A percentile compares a stretch with the other conserved stretches of the same genome.
Evolutionary conservation across 805 yeast species (phyloP).

Genomic region (Sugiyamaella mastotermitis): DNA sequence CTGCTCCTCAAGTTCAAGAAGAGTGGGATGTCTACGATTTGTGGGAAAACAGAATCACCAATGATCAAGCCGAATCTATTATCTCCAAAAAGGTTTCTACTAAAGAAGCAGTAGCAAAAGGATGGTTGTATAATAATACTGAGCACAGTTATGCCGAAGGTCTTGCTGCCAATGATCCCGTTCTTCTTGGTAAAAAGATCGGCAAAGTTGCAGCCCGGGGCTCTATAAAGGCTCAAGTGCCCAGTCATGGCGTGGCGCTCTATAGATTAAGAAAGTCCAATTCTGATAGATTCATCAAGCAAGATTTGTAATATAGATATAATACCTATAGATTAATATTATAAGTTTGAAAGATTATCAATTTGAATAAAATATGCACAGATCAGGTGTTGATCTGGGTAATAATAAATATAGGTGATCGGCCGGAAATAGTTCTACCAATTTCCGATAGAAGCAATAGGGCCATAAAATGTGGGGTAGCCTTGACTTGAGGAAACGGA

Average conservation of each 20-base stretch:
- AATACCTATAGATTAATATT: too few species aligned
- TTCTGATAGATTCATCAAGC: too few species aligned
- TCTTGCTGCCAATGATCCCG: slow-evolving; percentile 10
- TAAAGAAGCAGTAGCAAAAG: neutral
- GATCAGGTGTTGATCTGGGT: too few species aligned
- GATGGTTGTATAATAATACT: slow-evolving; percentile 13
- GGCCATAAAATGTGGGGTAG: too few species aligned
- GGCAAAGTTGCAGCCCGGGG: slow-evolving; percentile 12
- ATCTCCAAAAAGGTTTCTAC: slow-evolving; percentile 5
- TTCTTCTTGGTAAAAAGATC: slow-evolving; percentile 13
- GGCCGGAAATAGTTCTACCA: too few species aligned
- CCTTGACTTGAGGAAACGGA: too few species aligned
- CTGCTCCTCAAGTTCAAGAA: slow-evolving; percentile 8
- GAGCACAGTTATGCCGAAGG: slow-evolving; percentile 16
- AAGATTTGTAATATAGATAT: too few species aligned
- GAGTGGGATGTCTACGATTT: slow-evolving; percentile 17
- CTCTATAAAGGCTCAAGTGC: slow-evolving; percentile 8
- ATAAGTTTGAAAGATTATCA: too few species aligned
- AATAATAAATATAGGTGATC: too few species aligned
- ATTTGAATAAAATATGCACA: too few species aligned
- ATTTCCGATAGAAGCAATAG: too few species aligned
- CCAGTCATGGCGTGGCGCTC: slow-evolving; percentile 16
- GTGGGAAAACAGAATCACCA: slow-evolving; percentile 13
- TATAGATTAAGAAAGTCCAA: slow-evolving; percentile 8
- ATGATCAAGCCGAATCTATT: slow-evolving; percentile 5